These are phyloP conservation scores for Aspergillus avenaceus DNA, from an alignment of 495 filamentous ascomycete genomes.

Conservation along the genomic window DNA sequence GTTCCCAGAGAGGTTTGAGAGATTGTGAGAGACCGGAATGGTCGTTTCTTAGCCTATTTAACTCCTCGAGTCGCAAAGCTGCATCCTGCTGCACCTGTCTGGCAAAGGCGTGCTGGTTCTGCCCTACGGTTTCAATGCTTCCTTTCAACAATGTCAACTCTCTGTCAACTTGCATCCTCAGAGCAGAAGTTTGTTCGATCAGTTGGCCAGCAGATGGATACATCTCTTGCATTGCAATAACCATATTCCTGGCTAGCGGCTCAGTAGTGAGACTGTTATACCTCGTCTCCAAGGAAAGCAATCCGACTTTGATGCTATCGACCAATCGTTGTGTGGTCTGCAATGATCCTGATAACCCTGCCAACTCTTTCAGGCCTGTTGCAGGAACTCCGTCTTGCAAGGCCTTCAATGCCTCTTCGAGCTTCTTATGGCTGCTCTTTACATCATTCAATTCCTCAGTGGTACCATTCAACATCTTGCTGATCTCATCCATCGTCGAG, in stretches of 20 bases:
- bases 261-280: slow-evolving; percentile 33
- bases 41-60: slow-evolving; percentile 5
- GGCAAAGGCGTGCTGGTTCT: background rate
- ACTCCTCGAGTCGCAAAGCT: background rate
- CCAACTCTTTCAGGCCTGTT: background rate
- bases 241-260: slow-evolving; percentile 28
- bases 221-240: slow-evolving; percentile 34
- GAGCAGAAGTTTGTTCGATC: slow-evolving; percentile 4
- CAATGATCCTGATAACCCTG: background rate
- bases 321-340: background rate
- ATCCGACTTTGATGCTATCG: slow-evolving; percentile 14
- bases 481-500: slow-evolving; percentile 12
- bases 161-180: slow-evolving; percentile 5
- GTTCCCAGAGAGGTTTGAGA: slow-evolving; percentile 3
- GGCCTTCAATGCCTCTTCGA: slow-evolving; percentile 7
- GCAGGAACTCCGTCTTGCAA: background rate
- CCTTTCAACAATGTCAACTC: background rate
- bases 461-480: slow-evolving; percentile 1
- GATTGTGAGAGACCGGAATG: slow-evolving; percentile 3
- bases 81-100: background rate
- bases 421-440: background rate
- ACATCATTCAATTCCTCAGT: background rate
- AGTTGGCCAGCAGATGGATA: slow-evolving; percentile 25
- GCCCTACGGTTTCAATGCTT: background rate
- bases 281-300: slow-evolving; percentile 37